Conservation (phyloP, 306 rosid genomes). For the Adenanthera pavonina region DNA sequence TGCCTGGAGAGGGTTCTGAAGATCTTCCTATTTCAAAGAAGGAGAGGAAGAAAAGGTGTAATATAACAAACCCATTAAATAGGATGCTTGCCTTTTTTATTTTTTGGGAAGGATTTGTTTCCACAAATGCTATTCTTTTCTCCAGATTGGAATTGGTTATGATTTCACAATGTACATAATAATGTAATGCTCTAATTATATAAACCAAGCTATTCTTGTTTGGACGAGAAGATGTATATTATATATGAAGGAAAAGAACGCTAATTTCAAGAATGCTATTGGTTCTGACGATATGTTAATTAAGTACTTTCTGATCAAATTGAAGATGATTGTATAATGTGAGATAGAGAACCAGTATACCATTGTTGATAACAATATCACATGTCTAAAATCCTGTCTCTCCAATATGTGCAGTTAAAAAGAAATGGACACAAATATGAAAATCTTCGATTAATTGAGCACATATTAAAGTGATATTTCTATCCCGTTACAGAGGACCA, state of each 20-base stretch:
- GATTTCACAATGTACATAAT: conserved; percentile 45
- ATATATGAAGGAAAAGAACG: conserved; percentile 17
- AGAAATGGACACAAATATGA: not conserved
- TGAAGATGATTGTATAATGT: conserved; percentile 8
- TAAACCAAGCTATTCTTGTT: conserved; percentile 45
- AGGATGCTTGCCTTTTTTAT: conserved; percentile 42
- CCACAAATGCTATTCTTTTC: conserved; percentile 63
- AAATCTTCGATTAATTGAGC: not conserved
- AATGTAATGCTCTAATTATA: conserved; percentile 43
- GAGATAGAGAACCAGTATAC: not conserved
- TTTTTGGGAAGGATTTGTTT: conserved; percentile 52
- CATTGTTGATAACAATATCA: conserved; percentile 17
- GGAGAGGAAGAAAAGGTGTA: conserved; percentile 33
- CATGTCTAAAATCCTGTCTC: not conserved
- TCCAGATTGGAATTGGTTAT: conserved; percentile 41
- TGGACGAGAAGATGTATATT: conserved; percentile 30
- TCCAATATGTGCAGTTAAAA: not conserved
- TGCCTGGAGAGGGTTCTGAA: conserved; percentile 95
- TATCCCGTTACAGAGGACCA: not conserved
- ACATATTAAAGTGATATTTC: not conserved
- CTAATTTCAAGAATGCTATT: conserved; percentile 35
- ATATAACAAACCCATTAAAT: conserved; percentile 41
- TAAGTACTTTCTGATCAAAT: conserved; percentile 18
- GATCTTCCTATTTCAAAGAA: conserved; percentile 39
- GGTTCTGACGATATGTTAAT: conserved; percentile 34